These are phyloP conservation scores for Bipolaris bicolor DNA, from an alignment of 2,329 filamentous ascomycete genomes.

Conservation along the genomic window DNA sequence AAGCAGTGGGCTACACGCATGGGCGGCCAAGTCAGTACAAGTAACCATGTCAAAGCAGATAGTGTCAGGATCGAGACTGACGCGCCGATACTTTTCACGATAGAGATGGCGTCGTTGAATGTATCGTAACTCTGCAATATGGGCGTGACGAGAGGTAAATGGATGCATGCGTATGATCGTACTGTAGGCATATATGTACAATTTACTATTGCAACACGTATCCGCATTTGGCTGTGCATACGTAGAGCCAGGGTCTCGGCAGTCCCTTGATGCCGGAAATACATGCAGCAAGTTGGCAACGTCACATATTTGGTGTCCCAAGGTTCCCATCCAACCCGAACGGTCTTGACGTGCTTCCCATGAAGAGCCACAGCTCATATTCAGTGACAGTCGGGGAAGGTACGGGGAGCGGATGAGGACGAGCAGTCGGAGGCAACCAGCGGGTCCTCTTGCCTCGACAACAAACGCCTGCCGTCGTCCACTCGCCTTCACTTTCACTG, in stretches of 20 bases:
- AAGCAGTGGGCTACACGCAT: constrained; percentile 71
- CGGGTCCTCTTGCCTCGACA: not conserved
- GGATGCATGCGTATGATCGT: not conserved
- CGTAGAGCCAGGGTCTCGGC: not conserved
- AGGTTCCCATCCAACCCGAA: not conserved
- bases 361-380: not conserved
- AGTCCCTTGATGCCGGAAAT: not conserved
- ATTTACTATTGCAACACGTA: not conserved
- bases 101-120: constrained; percentile 43
- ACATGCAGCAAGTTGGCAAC: not conserved
- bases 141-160: not conserved
- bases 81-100: constrained; percentile 56
- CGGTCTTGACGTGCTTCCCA: not conserved
- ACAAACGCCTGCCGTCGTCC: not conserved
- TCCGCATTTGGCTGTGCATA: not conserved
- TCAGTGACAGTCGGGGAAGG: constrained; percentile 8
- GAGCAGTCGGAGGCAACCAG: not conserved
- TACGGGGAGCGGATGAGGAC: not conserved
- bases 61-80: constrained; percentile 50
- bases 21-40: constrained; percentile 57
- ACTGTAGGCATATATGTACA: not conserved
- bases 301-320: not conserved
- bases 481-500: constrained; percentile 23
- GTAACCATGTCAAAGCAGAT: constrained; percentile 55
- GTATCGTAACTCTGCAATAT: not conserved